These are phyloP conservation scores for Solanum hybrid DNA, from an alignment of 305 asterid genomes.

Conservation along the genomic window DNA sequence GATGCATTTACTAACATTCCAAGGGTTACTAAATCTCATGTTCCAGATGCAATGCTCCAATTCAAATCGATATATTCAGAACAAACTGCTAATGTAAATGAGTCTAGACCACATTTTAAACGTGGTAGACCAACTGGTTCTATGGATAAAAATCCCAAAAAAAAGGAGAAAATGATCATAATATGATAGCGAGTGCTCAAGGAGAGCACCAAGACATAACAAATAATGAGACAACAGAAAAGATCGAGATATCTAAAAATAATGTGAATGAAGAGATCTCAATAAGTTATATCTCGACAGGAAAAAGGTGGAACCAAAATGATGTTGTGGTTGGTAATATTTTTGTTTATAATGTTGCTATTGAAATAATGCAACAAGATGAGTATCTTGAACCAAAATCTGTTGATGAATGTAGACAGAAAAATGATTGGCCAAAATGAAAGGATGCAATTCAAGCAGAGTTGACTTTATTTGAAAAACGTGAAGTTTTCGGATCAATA, in stretches of 20 bases:
- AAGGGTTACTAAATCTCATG: neutral
- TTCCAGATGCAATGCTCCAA: neutral
- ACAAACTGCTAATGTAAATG: neutral
- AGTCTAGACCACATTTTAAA: neutral
- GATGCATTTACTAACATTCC: neutral
- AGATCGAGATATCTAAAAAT: neutral
- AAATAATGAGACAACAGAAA: neutral
- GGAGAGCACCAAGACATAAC: neutral
- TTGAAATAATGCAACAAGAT: neutral
- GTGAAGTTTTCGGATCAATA: neutral
- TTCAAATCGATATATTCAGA: too few relatives aligned
- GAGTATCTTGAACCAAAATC: neutral
- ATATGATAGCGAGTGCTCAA: neutral
- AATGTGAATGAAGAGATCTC: neutral
- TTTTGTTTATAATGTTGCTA: too few relatives aligned
- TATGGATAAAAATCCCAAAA: too few relatives aligned
- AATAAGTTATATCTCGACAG: too few relatives aligned
- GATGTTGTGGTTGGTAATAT: neutral
- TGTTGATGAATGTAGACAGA: neutral
- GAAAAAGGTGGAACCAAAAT: neutral
- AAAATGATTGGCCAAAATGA: neutral
- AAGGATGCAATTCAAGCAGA: neutral
- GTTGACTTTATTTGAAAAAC: neutral
- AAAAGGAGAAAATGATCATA: neutral
- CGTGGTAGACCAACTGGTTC: neutral